Evolutionary conservation across 2,329 filamentous ascomycete genomes (phyloP).

Genomic region (Sordariomycetes sp.): DNA sequence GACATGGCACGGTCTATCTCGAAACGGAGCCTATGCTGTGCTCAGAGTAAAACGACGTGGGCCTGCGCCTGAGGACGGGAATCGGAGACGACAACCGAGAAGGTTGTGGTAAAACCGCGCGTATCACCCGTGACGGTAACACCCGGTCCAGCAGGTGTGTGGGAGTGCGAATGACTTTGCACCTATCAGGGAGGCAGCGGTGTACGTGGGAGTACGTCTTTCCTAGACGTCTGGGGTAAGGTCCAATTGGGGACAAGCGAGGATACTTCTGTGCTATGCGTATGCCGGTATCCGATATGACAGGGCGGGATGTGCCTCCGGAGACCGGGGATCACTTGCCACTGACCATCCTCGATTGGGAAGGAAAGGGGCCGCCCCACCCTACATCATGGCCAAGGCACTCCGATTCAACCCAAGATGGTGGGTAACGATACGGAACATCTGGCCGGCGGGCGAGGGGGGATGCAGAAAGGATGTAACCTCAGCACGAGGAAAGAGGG

Average conservation of each 20-base stretch:
- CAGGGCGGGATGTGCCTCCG: not conserved
- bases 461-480: not conserved
- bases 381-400: not conserved
- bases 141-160: not conserved
- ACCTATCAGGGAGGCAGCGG: not conserved
- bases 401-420: not conserved
- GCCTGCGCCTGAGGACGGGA: not conserved
- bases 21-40: not conserved
- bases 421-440: constrained; percentile 1
- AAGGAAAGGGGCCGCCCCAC: not conserved
- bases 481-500: not conserved
- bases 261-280: not conserved
- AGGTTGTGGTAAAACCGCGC: not conserved
- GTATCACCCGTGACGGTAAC: not conserved
- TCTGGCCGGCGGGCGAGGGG: not conserved
- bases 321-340: constrained; percentile 2
- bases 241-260: constrained; percentile 1
- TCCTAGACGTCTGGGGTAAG: constrained; percentile 1
- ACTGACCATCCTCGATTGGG: not conserved
- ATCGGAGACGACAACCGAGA: not conserved
- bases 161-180: not conserved
- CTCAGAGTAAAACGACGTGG: not conserved
- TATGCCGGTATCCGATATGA: constrained; percentile 3
- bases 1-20: not conserved
- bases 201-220: not conserved